Percentiles rank a stretch among this genome's conserved stretches.
phyloP scores from a whole-genome alignment of 257 asterid species.

The Jacaranda copaia region DNA sequence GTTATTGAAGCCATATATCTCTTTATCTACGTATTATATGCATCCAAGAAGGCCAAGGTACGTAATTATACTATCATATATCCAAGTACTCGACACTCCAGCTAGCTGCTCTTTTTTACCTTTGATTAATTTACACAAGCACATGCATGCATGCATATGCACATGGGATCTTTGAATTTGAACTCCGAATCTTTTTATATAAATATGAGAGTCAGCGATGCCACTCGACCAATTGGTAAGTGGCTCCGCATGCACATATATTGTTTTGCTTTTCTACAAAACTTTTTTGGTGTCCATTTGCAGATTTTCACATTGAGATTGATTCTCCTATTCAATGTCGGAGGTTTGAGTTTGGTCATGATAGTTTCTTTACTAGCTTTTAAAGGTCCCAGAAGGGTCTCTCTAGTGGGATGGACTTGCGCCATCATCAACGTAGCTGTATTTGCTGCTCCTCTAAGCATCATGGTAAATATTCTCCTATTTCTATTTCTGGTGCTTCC shows the following conservation, averaged over 20 bases:
- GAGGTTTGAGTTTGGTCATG: conserved; percentile 54
- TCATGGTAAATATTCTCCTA: conserved; percentile 55
- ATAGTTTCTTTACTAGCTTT: conserved; percentile 43
- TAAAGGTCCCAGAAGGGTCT: conserved; percentile 51
- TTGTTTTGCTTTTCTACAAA: too few relatives aligned
- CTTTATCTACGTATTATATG: conserved; percentile 48
- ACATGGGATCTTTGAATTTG: too few relatives aligned
- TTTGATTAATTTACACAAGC: too few relatives aligned
- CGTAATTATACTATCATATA: not conserved
- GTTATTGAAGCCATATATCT: conserved; percentile 58
- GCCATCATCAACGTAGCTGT: conserved; percentile 67
- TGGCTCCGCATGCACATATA: too few relatives aligned
- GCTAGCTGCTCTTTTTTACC: not conserved
- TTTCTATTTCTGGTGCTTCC: not conserved
- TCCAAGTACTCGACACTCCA: not conserved
- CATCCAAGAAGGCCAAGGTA: conserved; percentile 58
- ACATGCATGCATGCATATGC: too few relatives aligned
- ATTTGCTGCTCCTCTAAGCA: conserved; percentile 75
- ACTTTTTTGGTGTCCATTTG: not conserved
- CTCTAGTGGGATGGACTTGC: conserved; percentile 74
- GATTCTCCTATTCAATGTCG: conserved; percentile 52
- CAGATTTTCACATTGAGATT: conserved; percentile 54
- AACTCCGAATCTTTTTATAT: too few relatives aligned
- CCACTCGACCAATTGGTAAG: too few relatives aligned
- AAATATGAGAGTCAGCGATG: too few relatives aligned